Evolutionary conservation across 495 filamentous ascomycete species (phyloP), one percentile per base, ranked within the genome.

Genomic region (Aspergillus wentii): DNA sequence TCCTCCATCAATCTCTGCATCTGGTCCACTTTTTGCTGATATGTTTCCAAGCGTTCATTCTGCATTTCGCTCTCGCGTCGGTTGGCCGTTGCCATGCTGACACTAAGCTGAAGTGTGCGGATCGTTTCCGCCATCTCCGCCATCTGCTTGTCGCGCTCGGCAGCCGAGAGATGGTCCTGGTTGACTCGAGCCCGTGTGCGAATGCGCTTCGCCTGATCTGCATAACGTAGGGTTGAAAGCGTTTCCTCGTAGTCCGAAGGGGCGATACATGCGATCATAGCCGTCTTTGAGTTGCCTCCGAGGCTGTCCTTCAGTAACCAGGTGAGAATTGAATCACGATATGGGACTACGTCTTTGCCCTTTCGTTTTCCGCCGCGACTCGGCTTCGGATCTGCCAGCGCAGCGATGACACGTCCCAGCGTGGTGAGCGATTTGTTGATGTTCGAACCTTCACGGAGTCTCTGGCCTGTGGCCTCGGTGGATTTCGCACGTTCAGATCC

Each of bases 341-440:
- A 98, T 9, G 92, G 92, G 5, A 98, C 89, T 6, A 79, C 80
- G 40, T 81, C 86, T 48, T 79, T 82, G 43, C 67, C 73, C 38
- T 74, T 69, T 48, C 68, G 71, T 38, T 54, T 67, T 30, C 66
- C 65, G 22, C 56, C 51, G 28, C 79, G 69, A 16, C 60, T 51
- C 36, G 78, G 71, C 48, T 83, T 83, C 0, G 86, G 83, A 54
- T 95, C 90, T 15, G 92, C 89, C 11, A 98, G 72, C 3, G 92
- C 91, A n/a, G 91, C 92, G 57, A 98, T 98, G 32, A 98, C 92
- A 30, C 92, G 82, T 3, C 92, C 92, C 7, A 98, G 74, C 0
- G 94, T 98, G 4, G 94, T 95, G 10, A 98, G 76, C 6, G 92
- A 97, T 58, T 97, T 95, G 72, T 98, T 98, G 71, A 98, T 98